Evolutionary conservation across 192 early-diverging fungal genomes (phyloP).

Genomic region (Oehlia diaphana): DNA sequence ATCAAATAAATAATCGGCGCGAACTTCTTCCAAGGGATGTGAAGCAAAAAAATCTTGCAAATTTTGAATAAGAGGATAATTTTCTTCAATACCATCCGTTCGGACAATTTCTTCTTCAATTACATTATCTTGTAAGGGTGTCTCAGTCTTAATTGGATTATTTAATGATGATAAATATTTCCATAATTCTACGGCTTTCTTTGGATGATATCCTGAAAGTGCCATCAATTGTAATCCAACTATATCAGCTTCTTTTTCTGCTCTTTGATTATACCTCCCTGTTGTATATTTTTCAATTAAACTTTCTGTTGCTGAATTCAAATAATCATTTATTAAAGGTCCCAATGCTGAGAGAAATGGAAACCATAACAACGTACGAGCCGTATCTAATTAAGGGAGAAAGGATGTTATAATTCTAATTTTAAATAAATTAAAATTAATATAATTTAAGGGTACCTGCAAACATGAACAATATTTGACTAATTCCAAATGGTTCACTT

Average conservation of each 20-base stretch:
- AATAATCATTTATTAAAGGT: conserved; percentile 40
- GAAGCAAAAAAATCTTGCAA: not conserved
- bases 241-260: conserved; percentile 50
- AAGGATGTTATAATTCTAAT: not conserved
- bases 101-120: not conserved
- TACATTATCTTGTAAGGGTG: not conserved
- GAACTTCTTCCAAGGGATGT: not conserved
- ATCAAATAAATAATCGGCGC: not conserved
- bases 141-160: not conserved
- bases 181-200: conserved; percentile 51
- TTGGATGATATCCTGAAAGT: conserved; percentile 60
- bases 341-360: conserved; percentile 35
- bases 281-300: conserved; percentile 34
- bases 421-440: not conserved
- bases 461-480: conserved; percentile 48
- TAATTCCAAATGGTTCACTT: conserved; percentile 55
- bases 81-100: not conserved
- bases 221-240: conserved; percentile 54
- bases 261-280: conserved; percentile 38
- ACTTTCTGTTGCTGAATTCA: conserved; percentile 28
- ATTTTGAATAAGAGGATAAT: not conserved
- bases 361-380: conserved; percentile 36
- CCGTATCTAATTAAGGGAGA: conserved; percentile 23
- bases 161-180: not conserved
- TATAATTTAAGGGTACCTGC: conserved; percentile 35